These are phyloP conservation scores for Dioscorea alata DNA, from an alignment of 106 monocot genomes.

Conservation along the genomic window DNA sequence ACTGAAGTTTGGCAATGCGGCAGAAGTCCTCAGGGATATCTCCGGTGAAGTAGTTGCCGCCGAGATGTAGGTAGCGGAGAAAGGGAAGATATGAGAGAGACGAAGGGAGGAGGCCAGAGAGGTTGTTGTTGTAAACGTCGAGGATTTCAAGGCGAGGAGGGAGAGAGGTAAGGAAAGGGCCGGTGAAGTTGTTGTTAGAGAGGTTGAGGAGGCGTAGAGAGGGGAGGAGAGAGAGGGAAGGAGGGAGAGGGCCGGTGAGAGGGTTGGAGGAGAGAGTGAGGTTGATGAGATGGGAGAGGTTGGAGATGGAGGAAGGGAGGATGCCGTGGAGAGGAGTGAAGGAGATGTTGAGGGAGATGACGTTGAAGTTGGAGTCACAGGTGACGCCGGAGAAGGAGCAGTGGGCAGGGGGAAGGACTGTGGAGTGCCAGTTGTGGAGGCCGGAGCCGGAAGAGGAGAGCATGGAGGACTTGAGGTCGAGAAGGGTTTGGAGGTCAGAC, in stretches of 20 bases:
- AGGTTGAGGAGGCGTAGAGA: conserved; percentile 66
- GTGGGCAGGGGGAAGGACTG: conserved; percentile 7
- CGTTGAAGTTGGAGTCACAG: conserved; percentile 36
- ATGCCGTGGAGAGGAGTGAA: conserved; percentile 23
- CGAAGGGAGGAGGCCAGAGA: conserved; percentile 52
- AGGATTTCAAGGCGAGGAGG: conserved; percentile 35
- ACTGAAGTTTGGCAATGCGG: conserved; percentile 21
- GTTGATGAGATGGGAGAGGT: conserved; percentile 46
- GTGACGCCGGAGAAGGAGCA: conserved; percentile 68
- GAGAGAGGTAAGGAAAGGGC: conserved; percentile 27
- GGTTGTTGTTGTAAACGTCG: conserved; percentile 85
- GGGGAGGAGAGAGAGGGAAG: conserved; percentile 24
- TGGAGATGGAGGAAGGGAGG: conserved; percentile 36
- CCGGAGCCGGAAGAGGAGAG: conserved; percentile 17
- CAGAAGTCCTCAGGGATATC: conserved; percentile 23
- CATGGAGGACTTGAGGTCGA: conserved; percentile 45
- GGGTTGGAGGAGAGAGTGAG: conserved; percentile 49
- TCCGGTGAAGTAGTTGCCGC: conserved; percentile 43
- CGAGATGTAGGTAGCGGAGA: conserved; percentile 29
- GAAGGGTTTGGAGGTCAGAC: conserved; percentile 31
- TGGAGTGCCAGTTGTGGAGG: conserved; percentile 63
- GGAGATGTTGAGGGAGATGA: conserved; percentile 42
- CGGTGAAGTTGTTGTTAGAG: conserved; percentile 83
- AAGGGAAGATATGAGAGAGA: background rate
- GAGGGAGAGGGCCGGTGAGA: conserved; percentile 45